Conservation (phyloP, 495 filamentous ascomycete genomes). For the Monascus purpureus region DNA sequence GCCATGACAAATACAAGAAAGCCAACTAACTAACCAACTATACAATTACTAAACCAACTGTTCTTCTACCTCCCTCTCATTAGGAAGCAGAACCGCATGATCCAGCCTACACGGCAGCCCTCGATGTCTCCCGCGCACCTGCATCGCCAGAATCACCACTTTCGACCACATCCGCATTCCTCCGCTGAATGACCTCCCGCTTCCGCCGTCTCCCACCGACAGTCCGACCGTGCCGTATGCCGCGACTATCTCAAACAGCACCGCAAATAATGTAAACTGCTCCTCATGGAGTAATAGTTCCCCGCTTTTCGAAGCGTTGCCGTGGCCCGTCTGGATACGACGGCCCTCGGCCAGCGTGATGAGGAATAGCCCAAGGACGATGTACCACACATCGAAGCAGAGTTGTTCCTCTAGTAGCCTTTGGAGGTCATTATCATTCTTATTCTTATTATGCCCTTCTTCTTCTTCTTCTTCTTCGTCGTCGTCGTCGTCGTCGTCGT, state of each 20-base stretch:
- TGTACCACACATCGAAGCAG: constrained; percentile 51
- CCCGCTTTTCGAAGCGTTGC: constrained; percentile 39
- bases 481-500: constrained; percentile 33
- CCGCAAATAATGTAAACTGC: constrained; percentile 42
- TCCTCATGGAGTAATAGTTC: constrained; percentile 2
- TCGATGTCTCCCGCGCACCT: constrained; percentile 78
- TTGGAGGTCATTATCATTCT: constrained; percentile 30
- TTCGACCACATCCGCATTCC: constrained; percentile 66
- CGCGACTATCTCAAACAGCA: constrained; percentile 76
- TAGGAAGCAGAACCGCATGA: constrained; percentile 66
- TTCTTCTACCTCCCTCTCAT: constrained; percentile 38
- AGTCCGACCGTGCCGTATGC: constrained; percentile 89
- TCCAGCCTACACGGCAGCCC: constrained; percentile 83
- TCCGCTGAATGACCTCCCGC: constrained; percentile 57
- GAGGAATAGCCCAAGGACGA: constrained; percentile 48
- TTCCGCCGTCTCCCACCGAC: constrained; percentile 58
- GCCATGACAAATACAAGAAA: too few relatives aligned
- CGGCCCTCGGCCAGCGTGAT: too few relatives aligned
- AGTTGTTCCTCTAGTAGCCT: constrained; percentile 47
- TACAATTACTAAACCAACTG: too few relatives aligned
- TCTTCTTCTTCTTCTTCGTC: too few relatives aligned
- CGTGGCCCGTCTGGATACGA: too few relatives aligned
- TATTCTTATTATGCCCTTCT: too few relatives aligned
- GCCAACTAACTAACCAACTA: too few relatives aligned
- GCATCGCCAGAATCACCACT: constrained; percentile 75